A percentile compares a stretch with the other conserved stretches of the same genome.
Conservation (phyloP, 441 rosid genomes). For the Eutrema salsugineum region DNA sequence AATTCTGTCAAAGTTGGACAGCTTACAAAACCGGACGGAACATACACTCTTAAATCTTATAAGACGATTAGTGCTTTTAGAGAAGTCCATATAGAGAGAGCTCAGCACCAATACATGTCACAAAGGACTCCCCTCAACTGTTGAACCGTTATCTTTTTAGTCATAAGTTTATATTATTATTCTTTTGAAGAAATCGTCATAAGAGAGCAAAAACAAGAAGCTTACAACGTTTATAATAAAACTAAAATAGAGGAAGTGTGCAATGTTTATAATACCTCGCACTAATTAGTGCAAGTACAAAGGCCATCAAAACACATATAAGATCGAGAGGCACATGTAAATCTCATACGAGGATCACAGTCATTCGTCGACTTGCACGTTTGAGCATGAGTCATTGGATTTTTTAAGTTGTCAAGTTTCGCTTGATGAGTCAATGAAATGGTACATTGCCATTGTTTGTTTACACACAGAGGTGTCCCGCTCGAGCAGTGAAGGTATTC, state of each 20-base stretch:
- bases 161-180: no score
- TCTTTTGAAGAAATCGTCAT: no score
- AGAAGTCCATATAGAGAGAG: no score
- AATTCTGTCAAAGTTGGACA: no score
- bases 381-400: neutral
- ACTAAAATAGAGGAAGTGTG: neutral
- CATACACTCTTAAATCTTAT: no score
- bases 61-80: no score
- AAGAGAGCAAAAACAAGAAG: no score
- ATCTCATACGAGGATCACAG: constrained; percentile 12
- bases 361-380: neutral
- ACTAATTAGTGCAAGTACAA: constrained; percentile 1
- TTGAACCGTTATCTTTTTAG: no score
- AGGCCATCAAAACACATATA: neutral
- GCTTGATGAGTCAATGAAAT: neutral
- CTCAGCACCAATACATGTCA: no score
- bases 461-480: constrained; percentile 4
- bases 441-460: constrained; percentile 9
- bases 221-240: no score
- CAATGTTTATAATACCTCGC: neutral
- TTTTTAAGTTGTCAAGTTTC: neutral
- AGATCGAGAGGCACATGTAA: neutral
- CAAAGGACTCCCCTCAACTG: no score
- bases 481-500: constrained; percentile 6
- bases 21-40: no score